Evolutionary conservation across 2,329 filamentous ascomycete genomes (phyloP), one percentile per base, ranked within the genome.

Genomic region (Ceratocystiopsis brevicomis): DNA sequence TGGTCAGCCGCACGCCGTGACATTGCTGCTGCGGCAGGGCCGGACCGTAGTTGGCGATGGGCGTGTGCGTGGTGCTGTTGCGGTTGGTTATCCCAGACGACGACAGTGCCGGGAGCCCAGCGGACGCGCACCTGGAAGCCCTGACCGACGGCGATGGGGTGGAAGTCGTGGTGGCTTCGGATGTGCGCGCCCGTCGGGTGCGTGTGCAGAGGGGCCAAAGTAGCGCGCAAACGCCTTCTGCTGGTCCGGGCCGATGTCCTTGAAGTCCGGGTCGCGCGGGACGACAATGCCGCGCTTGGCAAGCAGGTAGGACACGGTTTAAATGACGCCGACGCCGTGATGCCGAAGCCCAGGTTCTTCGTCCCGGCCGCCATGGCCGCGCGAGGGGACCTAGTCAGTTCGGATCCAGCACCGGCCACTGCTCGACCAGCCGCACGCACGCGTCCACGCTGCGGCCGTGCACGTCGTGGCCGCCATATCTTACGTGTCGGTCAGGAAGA

Each of bases 71-170:
- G 9, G 60, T 62, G 9, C 73, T 67, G 16, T n/a, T n/a, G n/a
- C n/a, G n/a, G n/a, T n/a, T 75, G 61, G 49, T 80, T 81, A 53
- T 81, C 76, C 76, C 77, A 81, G 45, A 81, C 67, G 0, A 75
- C 75, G 2, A 82, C 71, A 45, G 79, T 78, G 37, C 71, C 67
- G 48, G 72, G 68, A 38, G 67, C 64, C 76, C 77, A 80, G 49
- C 70, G 66, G 53, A 78, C 74, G 16, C 79, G 67, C 6, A 72
- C 77, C 51, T 84, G 78, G 46, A 79, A 64, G 56, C 86, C 81
- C 37, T 79, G 77, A 30, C 66, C 66, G 39, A 57, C 59, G 1
- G 62, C 61, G 15, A 71, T 61, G 48, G 71, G 67, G 50, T 65
- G 61, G 38, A 65, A 56, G 47, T 66, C 62, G 9, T 62, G 53